Base-by-base conservation (phyloP, 2,329 filamentous ascomycete genomes). In the Colletotrichum sublineola region DNA sequence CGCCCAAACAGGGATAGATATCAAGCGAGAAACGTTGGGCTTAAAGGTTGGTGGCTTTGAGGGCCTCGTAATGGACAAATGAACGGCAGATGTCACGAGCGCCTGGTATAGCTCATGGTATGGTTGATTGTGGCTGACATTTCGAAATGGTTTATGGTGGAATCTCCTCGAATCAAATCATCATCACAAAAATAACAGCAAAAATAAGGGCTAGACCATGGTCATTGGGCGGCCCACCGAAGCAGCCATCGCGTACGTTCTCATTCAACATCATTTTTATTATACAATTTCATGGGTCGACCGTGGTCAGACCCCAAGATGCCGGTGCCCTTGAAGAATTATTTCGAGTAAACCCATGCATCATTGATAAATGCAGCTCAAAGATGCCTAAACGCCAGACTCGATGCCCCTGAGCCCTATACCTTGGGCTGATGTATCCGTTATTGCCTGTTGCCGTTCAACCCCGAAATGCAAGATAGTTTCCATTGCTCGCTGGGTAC, bases 321-420 rank as follows among this genome's bases (percentile, higher is more conserved):
- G 60, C 66, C 55, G 42, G 40, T 64, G 61, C 40, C 53, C 14
- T 40, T 15, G 33, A 29, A 46, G 44, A 71, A 18, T 40, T 24
- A 12, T 33, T 61, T 66, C 46, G 42, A 46, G 29, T 36, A 55
- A 64, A 38, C 38, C 60, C 40, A 73, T 70, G 67, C 61, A 64
- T 68, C 55, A 29, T 52, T n/a, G 55, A 55, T 36, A 62, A 42
- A 73, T 70, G 61, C 48, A 31, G 36, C 52, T 63, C 56, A 38
- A 46, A 68, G 60, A 50, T 62, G 63, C 38, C 63, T 55, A 64
- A 74, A 74, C 72, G 68, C 72, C 72, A 42, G 53, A 40, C 48
- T 48, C 63, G 42, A 73, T 73, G 71, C 71, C 62, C 62, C 42
- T 29, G 11, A 15, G 29, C 55, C 67, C 66, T 55, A 12, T 46